Evolutionary conservation across 1,284 basidiomycete species (phyloP), one percentile per base, ranked within the genome.

Genomic region (Phellinidium pouzarii): DNA sequence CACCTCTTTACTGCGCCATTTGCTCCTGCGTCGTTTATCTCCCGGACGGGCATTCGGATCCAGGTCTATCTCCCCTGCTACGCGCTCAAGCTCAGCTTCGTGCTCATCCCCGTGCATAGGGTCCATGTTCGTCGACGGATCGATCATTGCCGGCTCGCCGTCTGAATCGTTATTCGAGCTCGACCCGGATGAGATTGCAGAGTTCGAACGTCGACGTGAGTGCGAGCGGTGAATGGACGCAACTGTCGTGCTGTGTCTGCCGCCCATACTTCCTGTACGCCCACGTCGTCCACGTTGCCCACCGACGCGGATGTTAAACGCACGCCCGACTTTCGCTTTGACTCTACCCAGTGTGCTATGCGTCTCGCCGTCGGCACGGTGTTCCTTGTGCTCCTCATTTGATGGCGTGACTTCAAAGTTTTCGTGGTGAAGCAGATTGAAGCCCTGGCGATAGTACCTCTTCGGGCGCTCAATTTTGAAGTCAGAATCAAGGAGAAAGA

Each of bases 401-500:
- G 27, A 4, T 11, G 3, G 20, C n/a, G 8, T 7, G n/a, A 8
- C 29, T 31, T 69, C 62, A 31, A 61, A 46, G 54, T 62, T 55
- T 52, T 66, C 68, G 56, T 67, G 58, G 55, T 72, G 77, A 9
- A 91, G 69, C 25, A 87, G 72, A 57, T 80, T 79, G 31, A 91
- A 69, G 17, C 87, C 85, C 62, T 89, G 86, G 6, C 88, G 81
- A 60, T 88, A 88, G 59, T 87, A 86, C 9, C 87, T 74, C 59
- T 74, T 80, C 3, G 87, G 87, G 11, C 83, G 77, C 60, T 94
- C 84, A 48, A 98, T 92, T 50, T 78, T 76, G 66, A 99, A 99
- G 63, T 94, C 88, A 1, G 80, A 73, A 65, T 99, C 96, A 56
- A 99, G 75, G 36, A 98, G 73, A 70, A 99, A 97, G 19, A 98